phyloP scores from a whole-genome alignment of 352 stramenopile genomes.

The Globisporangium cystogenes region DNA sequence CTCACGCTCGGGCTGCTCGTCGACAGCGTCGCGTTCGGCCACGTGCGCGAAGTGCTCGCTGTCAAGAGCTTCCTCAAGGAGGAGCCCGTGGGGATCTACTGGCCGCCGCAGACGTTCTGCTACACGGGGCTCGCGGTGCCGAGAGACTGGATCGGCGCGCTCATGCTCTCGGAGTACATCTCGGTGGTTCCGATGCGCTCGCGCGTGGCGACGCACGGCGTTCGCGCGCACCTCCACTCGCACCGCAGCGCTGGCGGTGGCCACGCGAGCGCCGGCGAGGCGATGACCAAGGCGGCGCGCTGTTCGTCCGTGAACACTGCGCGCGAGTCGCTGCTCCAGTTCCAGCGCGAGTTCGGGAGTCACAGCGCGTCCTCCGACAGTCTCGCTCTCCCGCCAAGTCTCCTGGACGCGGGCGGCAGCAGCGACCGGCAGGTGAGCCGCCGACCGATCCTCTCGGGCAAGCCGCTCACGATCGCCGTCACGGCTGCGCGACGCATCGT shows the following conservation, averaged over 20 bases:
- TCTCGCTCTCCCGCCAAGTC: not conserved
- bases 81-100: slow-evolving; percentile 43
- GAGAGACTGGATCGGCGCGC: slow-evolving; percentile 55
- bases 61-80: slow-evolving; percentile 50
- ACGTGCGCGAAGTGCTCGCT: slow-evolving; percentile 51
- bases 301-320: slow-evolving; percentile 2
- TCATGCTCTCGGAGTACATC: slow-evolving; percentile 70
- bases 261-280: not conserved
- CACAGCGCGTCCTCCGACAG: not conserved
- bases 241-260: not conserved
- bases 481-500: slow-evolving; percentile 34
- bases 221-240: not conserved
- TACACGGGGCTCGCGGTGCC: slow-evolving; percentile 40
- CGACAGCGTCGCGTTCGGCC: slow-evolving; percentile 41
- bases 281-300: not conserved
- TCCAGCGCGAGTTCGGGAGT: slow-evolving; percentile 7
- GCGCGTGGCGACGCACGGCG: slow-evolving; percentile 4
- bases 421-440: not conserved
- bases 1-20: slow-evolving; percentile 65
- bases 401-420: not conserved
- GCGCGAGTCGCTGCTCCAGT: slow-evolving; percentile 9
- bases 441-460: slow-evolving; percentile 8
- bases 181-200: slow-evolving; percentile 40
- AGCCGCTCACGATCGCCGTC: slow-evolving; percentile 20
- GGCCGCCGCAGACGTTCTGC: slow-evolving; percentile 43